phyloP scores from a whole-genome alignment of 225 moss, liverwort and hornwort genomes.

The Polytrichum commune region DNA sequence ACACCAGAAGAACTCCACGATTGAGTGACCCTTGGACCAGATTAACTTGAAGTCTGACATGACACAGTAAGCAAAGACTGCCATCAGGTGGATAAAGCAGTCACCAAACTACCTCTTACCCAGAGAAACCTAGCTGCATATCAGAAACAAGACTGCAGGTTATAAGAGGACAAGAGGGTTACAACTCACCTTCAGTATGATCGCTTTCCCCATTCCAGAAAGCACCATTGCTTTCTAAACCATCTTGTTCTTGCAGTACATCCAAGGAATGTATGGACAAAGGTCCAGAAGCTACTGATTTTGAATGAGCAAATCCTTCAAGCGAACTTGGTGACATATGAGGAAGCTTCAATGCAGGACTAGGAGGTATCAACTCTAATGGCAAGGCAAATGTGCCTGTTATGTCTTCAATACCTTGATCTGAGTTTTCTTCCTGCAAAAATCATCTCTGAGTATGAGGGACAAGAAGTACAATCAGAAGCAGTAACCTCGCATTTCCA shows the following conservation, averaged over 20 bases:
- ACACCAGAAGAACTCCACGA: no score
- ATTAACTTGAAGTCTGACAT: no score
- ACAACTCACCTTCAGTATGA: constrained; percentile 39
- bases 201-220: constrained; percentile 55
- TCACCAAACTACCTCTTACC: no score
- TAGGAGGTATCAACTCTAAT: constrained; percentile 54
- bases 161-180: neutral
- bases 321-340: constrained; percentile 34
- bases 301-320: constrained; percentile 23
- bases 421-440: constrained; percentile 33
- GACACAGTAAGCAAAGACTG: no score
- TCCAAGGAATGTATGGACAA: constrained; percentile 43
- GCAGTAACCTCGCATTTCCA: neutral
- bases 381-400: constrained; percentile 16
- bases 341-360: constrained; percentile 54
- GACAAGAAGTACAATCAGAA: neutral
- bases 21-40: no score
- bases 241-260: constrained; percentile 51
- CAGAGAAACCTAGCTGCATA: no score
- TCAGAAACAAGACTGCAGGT: neutral
- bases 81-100: no score
- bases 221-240: constrained; percentile 40
- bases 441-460: neutral
- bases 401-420: constrained; percentile 26
- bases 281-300: constrained; percentile 28